phyloP scores from a whole-genome alignment of 2,329 filamentous ascomycete genomes.

The Ophiognomonia clavigignenti-juglandacearum region DNA sequence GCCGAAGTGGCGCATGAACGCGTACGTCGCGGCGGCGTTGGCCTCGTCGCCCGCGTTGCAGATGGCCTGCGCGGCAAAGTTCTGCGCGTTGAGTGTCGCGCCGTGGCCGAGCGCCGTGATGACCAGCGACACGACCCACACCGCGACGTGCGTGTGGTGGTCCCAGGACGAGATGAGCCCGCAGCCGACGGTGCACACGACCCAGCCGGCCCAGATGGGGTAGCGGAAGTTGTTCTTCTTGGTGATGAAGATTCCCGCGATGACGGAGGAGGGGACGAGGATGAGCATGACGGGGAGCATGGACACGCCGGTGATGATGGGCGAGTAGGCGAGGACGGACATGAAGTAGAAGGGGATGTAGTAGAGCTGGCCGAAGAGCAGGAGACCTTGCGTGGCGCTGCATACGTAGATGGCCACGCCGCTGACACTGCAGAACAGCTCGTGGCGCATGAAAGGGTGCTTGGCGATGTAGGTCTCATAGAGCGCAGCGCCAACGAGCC shows the following conservation, averaged over 20 bases:
- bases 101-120: constrained; percentile 32
- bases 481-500: constrained; percentile 30
- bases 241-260: constrained; percentile 26
- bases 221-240: constrained; percentile 30
- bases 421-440: constrained; percentile 25
- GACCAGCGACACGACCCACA: constrained; percentile 32
- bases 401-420: constrained; percentile 27
- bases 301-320: constrained; percentile 29
- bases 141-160: constrained; percentile 21
- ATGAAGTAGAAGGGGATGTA: constrained; percentile 34
- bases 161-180: constrained; percentile 24
- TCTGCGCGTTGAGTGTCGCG: constrained; percentile 33
- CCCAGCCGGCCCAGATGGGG: constrained; percentile 34
- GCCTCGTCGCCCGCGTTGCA: constrained; percentile 31
- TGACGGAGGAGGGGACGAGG: constrained; percentile 27
- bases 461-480: constrained; percentile 31
- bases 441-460: constrained; percentile 27
- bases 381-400: constrained; percentile 28
- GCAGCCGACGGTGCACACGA: constrained; percentile 21
- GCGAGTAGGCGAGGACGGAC: constrained; percentile 26
- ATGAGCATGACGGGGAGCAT: constrained; percentile 29
- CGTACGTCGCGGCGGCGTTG: constrained; percentile 34
- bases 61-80: constrained; percentile 34
- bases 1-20: constrained; percentile 35
- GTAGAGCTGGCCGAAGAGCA: constrained; percentile 29